These are phyloP conservation scores for Colletotrichum scovillei DNA, from an alignment of 2,329 filamentous ascomycete species.

Conservation along the genomic window DNA sequence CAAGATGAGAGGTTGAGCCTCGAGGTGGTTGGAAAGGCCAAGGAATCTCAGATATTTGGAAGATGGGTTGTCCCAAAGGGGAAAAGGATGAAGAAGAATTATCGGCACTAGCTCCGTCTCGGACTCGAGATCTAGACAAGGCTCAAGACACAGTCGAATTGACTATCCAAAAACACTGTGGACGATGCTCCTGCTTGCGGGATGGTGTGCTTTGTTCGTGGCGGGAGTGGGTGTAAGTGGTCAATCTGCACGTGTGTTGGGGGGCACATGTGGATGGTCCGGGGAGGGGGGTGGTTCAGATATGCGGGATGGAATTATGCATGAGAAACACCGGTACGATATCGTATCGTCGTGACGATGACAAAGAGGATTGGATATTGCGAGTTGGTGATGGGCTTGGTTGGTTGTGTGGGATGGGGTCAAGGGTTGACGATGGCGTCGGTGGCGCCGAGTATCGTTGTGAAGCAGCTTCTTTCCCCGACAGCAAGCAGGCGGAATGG, in stretches of 20 bases:
- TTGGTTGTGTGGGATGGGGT: not conserved
- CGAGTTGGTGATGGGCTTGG: not conserved
- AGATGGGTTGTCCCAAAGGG: not conserved
- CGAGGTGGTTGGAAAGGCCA: not conserved
- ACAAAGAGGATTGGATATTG: not conserved
- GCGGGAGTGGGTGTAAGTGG: constrained; percentile 1
- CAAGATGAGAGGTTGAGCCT: not conserved
- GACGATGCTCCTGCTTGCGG: not conserved
- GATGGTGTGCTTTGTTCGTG: not conserved
- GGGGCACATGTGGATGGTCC: not conserved
- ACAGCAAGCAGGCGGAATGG: not conserved
- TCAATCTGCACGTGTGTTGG: not conserved
- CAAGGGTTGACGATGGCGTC: constrained; percentile 11
- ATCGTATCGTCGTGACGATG: constrained; percentile 22
- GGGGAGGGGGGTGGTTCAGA: not conserved
- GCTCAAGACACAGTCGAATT: not conserved
- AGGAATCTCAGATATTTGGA: not conserved
- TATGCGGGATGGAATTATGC: not conserved
- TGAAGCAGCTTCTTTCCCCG: not conserved
- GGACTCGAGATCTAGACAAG: constrained; percentile 17
- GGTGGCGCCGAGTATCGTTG: not conserved
- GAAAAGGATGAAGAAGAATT: not conserved
- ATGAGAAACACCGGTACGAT: constrained; percentile 5
- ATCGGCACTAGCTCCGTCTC: not conserved
- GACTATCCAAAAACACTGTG: constrained; percentile 8